Base-by-base conservation (phyloP, 140 eudicot genomes). In the Oenanthe javanica region DNA sequence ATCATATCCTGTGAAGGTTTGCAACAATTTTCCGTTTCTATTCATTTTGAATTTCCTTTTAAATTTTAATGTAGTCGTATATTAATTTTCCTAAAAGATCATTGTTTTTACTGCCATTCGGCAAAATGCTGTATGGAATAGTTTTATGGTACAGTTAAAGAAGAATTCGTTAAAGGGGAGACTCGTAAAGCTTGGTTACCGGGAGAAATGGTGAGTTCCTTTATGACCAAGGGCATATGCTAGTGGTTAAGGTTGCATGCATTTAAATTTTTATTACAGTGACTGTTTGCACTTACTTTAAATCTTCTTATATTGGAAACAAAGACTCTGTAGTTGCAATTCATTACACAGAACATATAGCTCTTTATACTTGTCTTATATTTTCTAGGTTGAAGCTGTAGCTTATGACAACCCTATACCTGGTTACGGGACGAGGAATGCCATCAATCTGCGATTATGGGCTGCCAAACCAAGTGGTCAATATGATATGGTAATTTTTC, bases 351-450 rank as follows among this genome's bases (percentile, higher is more conserved):
- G 54, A 40, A 40, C 6, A 45, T 42, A 8, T 72, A 21, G 25
- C 50, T 10, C 27, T 42, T 76, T 72, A 49, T 18, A 31, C 21
- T 51, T 43, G 25, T 25, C 40, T 23, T 5, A 7, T 77, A 76
- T 67, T 75, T 76, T 51, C 75, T 77, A 88, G 92, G 90, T 89
- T 73, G 92, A 89, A 81, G 93, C 93, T 2, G 93, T 85, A 76
- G 93, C 93, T 74, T 89, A 89, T 78, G 93, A 89, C 86, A 87
- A 87, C 82, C 93, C 93, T 57, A 81, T 89, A 79, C 93, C 93
- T 85, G 93, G 93, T 76, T 89, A 89, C 75, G 93, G 91, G 77
- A 89, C 93, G 74, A 84, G 89, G 79, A 89, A 85, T 84, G 80
- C 93, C 40, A 87, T 87, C n/a, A 89, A 84, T 82, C 89, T 89